phyloP scores from a whole-genome alignment of 345 rosid genomes.

The Litchi chinensis region DNA sequence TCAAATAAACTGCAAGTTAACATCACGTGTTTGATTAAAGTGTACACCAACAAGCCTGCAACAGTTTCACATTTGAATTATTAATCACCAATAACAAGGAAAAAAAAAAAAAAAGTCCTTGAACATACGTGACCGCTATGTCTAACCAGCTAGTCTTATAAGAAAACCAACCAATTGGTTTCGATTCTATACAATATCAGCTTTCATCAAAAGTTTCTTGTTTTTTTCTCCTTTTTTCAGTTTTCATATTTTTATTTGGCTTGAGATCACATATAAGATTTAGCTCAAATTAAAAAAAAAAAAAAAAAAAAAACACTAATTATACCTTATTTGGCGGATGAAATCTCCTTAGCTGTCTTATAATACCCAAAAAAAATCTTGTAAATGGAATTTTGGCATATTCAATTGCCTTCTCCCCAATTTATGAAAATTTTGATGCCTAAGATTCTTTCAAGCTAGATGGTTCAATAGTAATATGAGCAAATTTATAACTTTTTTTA shows the following conservation, averaged over 20 bases:
- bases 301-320: too few relatives aligned
- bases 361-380: background rate
- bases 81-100: background rate
- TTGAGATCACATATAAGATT: background rate
- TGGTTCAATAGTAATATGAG: too few relatives aligned
- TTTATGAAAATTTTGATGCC: too few relatives aligned
- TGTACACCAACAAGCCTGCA: too few relatives aligned
- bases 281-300: too few relatives aligned
- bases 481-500: too few relatives aligned
- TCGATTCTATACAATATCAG: background rate
- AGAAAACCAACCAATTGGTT: background rate
- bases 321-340: background rate
- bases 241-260: background rate
- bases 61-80: too few relatives aligned
- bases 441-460: too few relatives aligned
- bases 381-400: too few relatives aligned
- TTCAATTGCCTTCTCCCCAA: too few relatives aligned
- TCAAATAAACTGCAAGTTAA: background rate
- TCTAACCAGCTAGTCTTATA: background rate
- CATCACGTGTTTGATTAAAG: slow-evolving; percentile 16
- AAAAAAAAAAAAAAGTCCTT: background rate
- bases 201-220: background rate
- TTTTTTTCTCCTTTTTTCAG: background rate
- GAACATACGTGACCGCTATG: background rate
- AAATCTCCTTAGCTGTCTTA: background rate